phyloP scores from a whole-genome alignment of 345 rosid genomes.

The Gossypium mustelinum region DNA sequence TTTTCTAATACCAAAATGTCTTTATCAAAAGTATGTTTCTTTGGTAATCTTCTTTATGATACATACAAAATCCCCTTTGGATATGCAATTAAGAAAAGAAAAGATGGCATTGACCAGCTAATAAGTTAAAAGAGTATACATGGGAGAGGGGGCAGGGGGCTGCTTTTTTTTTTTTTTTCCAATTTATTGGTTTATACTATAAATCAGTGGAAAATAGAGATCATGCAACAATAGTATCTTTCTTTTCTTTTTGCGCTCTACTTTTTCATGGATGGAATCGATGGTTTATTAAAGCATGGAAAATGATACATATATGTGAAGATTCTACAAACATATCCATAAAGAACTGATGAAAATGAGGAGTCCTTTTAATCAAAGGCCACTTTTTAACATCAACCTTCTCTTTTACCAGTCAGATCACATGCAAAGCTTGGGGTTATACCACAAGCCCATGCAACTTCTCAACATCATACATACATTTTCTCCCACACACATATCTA shows the following conservation, averaged over 20 bases:
- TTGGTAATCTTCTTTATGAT: slow-evolving; percentile 14
- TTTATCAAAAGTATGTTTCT: slow-evolving; percentile 33
- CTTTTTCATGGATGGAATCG: neutral
- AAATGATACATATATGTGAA: neutral
- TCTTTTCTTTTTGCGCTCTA: neutral
- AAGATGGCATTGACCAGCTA: slow-evolving; percentile 23
- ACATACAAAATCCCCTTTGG: slow-evolving; percentile 7
- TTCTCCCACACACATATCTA: neutral
- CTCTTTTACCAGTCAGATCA: slow-evolving; percentile 23
- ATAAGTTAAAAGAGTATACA: slow-evolving; percentile 14
- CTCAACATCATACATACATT: neutral
- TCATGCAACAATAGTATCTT: neutral
- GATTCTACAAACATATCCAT: neutral
- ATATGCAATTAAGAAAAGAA: neutral
- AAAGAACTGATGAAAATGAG: neutral
- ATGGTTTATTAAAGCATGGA: neutral
- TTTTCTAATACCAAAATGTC: slow-evolving; percentile 21
- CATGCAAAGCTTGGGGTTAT: slow-evolving; percentile 27
- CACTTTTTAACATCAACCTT: neutral
- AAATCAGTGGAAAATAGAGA: neutral
- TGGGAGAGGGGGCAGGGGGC: neutral
- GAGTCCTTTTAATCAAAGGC: neutral
- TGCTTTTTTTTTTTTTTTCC: neutral
- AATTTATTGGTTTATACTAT: neutral
- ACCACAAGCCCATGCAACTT: slow-evolving; percentile 9